phyloP scores from a whole-genome alignment of 305 asterid species.

The Ajuga reptans region DNA sequence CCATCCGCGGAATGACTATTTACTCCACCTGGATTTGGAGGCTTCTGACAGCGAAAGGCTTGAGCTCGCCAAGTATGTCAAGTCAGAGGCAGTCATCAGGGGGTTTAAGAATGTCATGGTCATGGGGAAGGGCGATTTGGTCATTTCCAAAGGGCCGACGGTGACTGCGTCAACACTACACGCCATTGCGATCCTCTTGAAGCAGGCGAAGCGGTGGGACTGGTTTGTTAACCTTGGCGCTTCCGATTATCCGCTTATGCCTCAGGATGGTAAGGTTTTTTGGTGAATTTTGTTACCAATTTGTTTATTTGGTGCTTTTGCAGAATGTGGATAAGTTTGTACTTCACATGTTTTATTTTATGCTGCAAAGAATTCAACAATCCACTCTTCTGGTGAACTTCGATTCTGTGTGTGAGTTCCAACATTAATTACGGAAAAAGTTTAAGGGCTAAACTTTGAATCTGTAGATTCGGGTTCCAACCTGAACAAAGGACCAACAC shows the following conservation, averaged over 20 bases:
- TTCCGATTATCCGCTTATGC: slow-evolving; percentile 89
- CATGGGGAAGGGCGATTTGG: slow-evolving; percentile 65
- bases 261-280: slow-evolving; percentile 78
- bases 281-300: background rate
- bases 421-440: too few species aligned
- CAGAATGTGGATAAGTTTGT: slow-evolving; percentile 9
- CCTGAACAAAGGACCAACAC: background rate
- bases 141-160: slow-evolving; percentile 75
- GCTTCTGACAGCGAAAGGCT: slow-evolving; percentile 63
- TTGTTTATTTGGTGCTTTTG: background rate
- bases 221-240: slow-evolving; percentile 84
- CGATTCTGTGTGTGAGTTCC: background rate
- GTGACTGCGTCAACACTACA: slow-evolving; percentile 65
- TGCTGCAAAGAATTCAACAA: background rate
- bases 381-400: background rate
- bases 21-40: slow-evolving; percentile 72
- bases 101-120: slow-evolving; percentile 64
- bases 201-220: slow-evolving; percentile 61
- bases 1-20: slow-evolving; percentile 76
- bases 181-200: slow-evolving; percentile 61
- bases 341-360: background rate
- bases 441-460: background rate
- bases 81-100: slow-evolving; percentile 42
- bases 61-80: slow-evolving; percentile 57
- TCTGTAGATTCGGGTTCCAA: background rate